Conservation (phyloP, 2,329 filamentous ascomycete genomes). For the Aspergillus sp. region DNA sequence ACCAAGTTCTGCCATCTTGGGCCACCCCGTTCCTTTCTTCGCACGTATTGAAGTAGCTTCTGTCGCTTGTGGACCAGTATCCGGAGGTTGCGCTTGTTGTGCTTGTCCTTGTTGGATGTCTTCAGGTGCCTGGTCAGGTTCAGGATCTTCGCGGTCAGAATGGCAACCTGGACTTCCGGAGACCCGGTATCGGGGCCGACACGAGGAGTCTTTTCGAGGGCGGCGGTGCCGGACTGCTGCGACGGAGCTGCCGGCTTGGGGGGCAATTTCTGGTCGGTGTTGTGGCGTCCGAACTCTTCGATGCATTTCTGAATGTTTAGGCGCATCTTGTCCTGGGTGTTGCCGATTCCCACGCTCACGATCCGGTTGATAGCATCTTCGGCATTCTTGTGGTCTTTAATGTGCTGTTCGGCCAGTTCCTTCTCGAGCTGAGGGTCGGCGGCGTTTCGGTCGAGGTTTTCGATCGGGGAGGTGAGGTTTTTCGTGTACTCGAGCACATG, state of each 20-base stretch:
- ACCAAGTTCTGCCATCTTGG: constrained; percentile 86
- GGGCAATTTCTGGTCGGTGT: constrained; percentile 71
- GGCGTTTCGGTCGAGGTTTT: constrained; percentile 27
- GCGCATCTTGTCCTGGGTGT: constrained; percentile 72
- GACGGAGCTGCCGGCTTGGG: constrained; percentile 54
- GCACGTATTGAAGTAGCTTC: constrained; percentile 82
- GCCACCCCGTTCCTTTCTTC: constrained; percentile 85
- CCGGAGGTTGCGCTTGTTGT: constrained; percentile 88
- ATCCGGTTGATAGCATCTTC: constrained; percentile 77
- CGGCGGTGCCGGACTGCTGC: constrained; percentile 39
- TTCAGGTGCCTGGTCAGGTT: constrained; percentile 72
- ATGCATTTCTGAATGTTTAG: constrained; percentile 84
- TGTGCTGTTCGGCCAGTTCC: constrained; percentile 47
- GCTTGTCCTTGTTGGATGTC: constrained; percentile 77
- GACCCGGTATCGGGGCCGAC: constrained; percentile 92
- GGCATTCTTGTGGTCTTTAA: constrained; percentile 64
- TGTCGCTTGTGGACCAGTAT: constrained; percentile 85
- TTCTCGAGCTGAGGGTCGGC: constrained; percentile 40
- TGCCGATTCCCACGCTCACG: constrained; percentile 72
- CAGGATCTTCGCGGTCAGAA: constrained; percentile 90
- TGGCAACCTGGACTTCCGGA: constrained; percentile 95
- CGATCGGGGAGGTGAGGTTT: constrained; percentile 53
- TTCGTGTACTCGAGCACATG: constrained; percentile 67
- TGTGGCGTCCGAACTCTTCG: constrained; percentile 84
- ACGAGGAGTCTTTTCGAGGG: constrained; percentile 57